Evolutionary conservation across 306 rosid genomes (phyloP).

Genomic region (Gynostemma pentaphyllum): DNA sequence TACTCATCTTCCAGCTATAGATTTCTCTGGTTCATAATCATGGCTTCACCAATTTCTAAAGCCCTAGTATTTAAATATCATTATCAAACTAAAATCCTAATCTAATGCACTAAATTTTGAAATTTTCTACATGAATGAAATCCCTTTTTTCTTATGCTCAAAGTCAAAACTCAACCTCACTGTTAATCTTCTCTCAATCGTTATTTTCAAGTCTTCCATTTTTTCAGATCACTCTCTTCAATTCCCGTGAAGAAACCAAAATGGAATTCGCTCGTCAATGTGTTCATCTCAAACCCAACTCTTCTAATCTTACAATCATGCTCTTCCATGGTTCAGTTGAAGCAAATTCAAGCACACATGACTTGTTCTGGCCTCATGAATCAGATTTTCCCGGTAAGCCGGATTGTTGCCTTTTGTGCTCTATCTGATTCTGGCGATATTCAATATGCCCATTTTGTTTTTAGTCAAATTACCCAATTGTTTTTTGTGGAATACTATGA

Average conservation of each 20-base stretch:
- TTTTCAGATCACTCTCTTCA: slow-evolving; percentile 17
- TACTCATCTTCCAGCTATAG: too few relatives aligned
- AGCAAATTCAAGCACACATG: slow-evolving; percentile 75
- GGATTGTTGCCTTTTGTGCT: slow-evolving; percentile 67
- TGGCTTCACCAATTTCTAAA: background rate
- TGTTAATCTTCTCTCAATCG: background rate
- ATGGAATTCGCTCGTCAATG: slow-evolving; percentile 67
- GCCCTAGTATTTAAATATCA: too few relatives aligned
- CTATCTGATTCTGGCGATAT: slow-evolving; percentile 48
- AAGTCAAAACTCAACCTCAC: slow-evolving; percentile 2
- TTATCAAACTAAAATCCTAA: background rate
- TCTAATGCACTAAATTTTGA: background rate
- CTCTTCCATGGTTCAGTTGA: slow-evolving; percentile 46
- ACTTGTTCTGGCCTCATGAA: slow-evolving; percentile 43
- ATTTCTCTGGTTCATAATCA: background rate
- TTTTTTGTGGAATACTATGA: slow-evolving; percentile 76
- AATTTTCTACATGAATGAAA: slow-evolving; percentile 11
- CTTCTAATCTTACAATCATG: slow-evolving; percentile 52
- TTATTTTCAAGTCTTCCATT: slow-evolving; percentile 6
- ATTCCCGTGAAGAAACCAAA: slow-evolving; percentile 5
- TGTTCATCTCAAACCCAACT: slow-evolving; percentile 52
- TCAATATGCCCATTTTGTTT: slow-evolving; percentile 31
- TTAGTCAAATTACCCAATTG: slow-evolving; percentile 43
- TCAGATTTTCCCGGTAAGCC: slow-evolving; percentile 56
- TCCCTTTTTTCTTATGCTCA: background rate